Percentiles rank a stretch among this genome's conserved stretches.
These are phyloP conservation scores for Castanopsis chinensis DNA, from an alignment of 306 rosid genomes.

Conservation along the genomic window DNA sequence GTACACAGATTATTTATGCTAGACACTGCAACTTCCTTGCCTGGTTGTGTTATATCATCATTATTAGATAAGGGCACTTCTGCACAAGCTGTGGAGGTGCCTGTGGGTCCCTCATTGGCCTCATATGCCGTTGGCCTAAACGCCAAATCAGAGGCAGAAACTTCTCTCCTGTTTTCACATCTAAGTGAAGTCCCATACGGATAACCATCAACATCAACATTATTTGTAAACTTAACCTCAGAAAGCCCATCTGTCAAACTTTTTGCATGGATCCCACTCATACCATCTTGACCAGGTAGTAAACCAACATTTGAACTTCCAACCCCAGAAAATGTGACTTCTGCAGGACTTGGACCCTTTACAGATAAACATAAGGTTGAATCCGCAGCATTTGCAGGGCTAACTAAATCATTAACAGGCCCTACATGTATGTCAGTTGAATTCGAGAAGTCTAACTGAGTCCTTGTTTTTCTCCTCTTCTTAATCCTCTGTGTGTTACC, in stretches of 20 bases:
- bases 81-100: constrained; percentile 32
- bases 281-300: constrained; percentile 26
- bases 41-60: constrained; percentile 35
- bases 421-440: constrained; percentile 31
- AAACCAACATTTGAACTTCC: constrained; percentile 39
- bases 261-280: constrained; percentile 27
- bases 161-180: constrained; percentile 43
- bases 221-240: constrained; percentile 31
- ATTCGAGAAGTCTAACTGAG: constrained; percentile 39
- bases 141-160: constrained; percentile 21
- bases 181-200: constrained; percentile 26
- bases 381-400: constrained; percentile 31
- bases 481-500: constrained; percentile 32
- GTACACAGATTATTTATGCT: constrained; percentile 21
- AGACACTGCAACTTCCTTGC: constrained; percentile 28
- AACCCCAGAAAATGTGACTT: constrained; percentile 36
- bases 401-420: constrained; percentile 27
- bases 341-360: constrained; percentile 36
- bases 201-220: constrained; percentile 25
- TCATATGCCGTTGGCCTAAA: constrained; percentile 28
- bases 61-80: constrained; percentile 33
- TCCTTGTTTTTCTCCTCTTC: constrained; percentile 37
- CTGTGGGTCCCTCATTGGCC: constrained; percentile 31
- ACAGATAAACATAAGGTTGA: constrained; percentile 23
- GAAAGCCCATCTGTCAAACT: constrained; percentile 22